Conservation (phyloP, 768 basidiomycete genomes). For the Phaffia australis region DNA sequence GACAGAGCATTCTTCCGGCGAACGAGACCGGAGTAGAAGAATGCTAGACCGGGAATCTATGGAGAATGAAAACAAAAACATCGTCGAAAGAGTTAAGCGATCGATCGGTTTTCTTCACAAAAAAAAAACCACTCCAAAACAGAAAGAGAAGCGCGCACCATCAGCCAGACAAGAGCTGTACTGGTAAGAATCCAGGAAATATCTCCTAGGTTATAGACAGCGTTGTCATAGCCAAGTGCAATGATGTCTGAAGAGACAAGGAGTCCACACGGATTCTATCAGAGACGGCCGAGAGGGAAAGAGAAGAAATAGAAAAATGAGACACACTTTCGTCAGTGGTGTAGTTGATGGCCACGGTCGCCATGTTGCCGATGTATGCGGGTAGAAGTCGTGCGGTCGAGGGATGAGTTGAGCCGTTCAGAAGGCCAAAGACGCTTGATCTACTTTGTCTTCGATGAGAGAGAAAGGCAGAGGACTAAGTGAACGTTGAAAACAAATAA, state of each 20-base stretch:
- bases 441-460: no score
- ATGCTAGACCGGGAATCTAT: conserved; percentile 14
- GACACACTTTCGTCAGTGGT: not conserved
- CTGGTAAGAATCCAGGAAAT: conserved; percentile 23
- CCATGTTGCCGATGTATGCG: no score
- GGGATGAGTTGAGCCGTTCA: no score
- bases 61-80: not conserved
- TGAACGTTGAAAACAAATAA: no score
- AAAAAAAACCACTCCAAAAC: not conserved
- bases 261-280: not conserved
- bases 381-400: no score
- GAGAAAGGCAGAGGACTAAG: no score
- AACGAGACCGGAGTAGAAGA: conserved; percentile 39
- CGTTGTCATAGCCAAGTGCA: no score
- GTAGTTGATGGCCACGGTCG: no score
- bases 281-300: not conserved
- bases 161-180: conserved; percentile 19
- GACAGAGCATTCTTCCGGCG: conserved; percentile 42
- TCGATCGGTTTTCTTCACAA: not conserved
- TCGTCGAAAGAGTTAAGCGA: not conserved
- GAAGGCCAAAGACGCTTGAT: no score
- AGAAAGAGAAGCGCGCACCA: not conserved
- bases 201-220: conserved; percentile 23
- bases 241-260: conserved; percentile 1
- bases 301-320: not conserved